Conservation (phyloP, 352 stramenopile species). For the Achlya hypogyna region DNA sequence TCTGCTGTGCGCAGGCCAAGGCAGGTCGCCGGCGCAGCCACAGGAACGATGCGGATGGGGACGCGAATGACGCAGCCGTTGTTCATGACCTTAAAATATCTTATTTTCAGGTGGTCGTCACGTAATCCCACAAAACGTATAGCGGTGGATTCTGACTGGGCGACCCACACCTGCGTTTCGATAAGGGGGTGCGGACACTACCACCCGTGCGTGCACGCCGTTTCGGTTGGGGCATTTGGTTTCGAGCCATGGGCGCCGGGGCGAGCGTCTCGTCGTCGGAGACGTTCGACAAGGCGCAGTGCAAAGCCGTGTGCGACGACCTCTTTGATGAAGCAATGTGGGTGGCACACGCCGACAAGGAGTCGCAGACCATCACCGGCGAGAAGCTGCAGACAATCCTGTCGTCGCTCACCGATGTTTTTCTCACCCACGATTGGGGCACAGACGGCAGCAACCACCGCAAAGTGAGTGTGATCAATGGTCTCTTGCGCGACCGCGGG, state of each 20-base stretch:
- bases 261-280: background rate
- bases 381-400: background rate
- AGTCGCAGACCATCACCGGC: background rate
- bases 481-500: background rate
- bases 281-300: background rate
- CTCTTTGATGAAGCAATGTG: slow-evolving; percentile 11
- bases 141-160: no score
- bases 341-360: background rate
- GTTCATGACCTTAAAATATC: no score
- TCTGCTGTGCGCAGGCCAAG: background rate
- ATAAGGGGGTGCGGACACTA: no score
- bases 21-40: background rate
- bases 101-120: no score
- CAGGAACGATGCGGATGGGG: background rate
- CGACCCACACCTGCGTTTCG: no score
- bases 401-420: background rate
- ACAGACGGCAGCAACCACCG: slow-evolving; percentile 5
- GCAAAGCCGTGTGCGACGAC: background rate
- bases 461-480: background rate
- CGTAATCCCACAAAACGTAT: no score
- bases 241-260: background rate
- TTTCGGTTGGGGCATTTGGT: background rate
- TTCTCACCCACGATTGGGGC: slow-evolving; percentile 16
- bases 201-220: no score
- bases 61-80: background rate